These are phyloP conservation scores for Hypericum perforatum DNA, from an alignment of 345 rosid species.

Conservation along the genomic window DNA sequence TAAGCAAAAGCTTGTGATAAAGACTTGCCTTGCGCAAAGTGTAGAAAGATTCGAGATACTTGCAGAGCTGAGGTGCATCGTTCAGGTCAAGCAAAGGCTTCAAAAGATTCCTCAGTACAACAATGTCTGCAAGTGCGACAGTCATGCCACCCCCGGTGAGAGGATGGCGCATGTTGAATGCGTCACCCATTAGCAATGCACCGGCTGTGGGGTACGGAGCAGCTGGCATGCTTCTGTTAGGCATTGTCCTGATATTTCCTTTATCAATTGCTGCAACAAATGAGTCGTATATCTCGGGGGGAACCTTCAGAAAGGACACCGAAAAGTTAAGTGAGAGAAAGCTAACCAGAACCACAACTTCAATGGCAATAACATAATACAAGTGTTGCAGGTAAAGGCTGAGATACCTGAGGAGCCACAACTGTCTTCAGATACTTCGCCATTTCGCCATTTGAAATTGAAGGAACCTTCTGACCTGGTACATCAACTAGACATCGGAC, in stretches of 20 bases:
- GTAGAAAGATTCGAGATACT: slow-evolving; percentile 24
- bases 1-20: not conserved
- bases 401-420: slow-evolving; percentile 20
- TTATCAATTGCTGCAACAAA: slow-evolving; percentile 23
- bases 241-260: slow-evolving; percentile 26
- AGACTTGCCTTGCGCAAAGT: slow-evolving; percentile 22
- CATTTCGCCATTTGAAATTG: slow-evolving; percentile 26
- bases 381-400: not conserved
- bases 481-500: slow-evolving; percentile 23
- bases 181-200: slow-evolving; percentile 25
- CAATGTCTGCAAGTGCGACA: slow-evolving; percentile 25
- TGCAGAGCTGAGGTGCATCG: slow-evolving; percentile 18
- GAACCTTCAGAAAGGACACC: slow-evolving; percentile 13
- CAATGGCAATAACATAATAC: not conserved
- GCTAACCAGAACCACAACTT: not conserved
- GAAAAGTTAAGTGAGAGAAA: slow-evolving; percentile 1
- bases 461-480: slow-evolving; percentile 26
- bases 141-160: slow-evolving; percentile 29
- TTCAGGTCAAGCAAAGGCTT: slow-evolving; percentile 13
- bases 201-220: slow-evolving; percentile 23
- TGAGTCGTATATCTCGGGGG: slow-evolving; percentile 16
- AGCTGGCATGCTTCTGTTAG: slow-evolving; percentile 30
- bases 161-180: slow-evolving; percentile 30
- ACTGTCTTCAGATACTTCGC: slow-evolving; percentile 19
- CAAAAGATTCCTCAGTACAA: slow-evolving; percentile 20